Evolutionary conservation across 176 grass and related monocot genomes (phyloP).

Genomic region (Puya raimondii): DNA sequence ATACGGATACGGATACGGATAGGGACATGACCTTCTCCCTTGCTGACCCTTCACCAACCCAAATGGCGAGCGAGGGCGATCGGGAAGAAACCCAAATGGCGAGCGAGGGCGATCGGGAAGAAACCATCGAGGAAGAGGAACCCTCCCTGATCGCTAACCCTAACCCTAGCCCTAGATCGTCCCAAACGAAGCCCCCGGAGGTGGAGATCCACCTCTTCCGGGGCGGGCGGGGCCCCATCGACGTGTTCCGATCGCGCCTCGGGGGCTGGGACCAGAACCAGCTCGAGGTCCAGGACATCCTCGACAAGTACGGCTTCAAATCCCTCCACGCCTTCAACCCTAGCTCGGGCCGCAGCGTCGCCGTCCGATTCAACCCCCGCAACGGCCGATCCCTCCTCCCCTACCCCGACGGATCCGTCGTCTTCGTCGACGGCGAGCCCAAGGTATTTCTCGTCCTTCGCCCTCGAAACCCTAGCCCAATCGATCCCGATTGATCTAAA

Average conservation of each 20-base stretch:
- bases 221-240: constrained; percentile 47
- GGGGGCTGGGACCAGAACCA: constrained; percentile 83
- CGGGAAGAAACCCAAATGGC: not conserved
- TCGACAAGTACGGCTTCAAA: constrained; percentile 81
- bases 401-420: constrained; percentile 48
- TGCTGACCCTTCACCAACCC: not conserved
- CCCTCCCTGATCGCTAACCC: not conserved
- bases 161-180: constrained; percentile 40
- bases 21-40: too few relatives aligned
- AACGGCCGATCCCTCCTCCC: constrained; percentile 75
- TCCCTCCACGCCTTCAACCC: constrained; percentile 62
- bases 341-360: constrained; percentile 45
- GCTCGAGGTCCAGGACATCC: constrained; percentile 81
- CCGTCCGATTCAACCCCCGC: constrained; percentile 65
- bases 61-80: not conserved
- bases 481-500: not conserved
- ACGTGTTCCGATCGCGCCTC: constrained; percentile 54
- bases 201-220: constrained; percentile 74
- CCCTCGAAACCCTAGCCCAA: not conserved
- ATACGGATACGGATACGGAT: too few relatives aligned
- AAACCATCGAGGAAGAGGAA: not conserved
- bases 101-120: not conserved
- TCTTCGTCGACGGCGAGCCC: constrained; percentile 83
- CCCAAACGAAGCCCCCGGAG: constrained; percentile 39
- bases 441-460: constrained; percentile 28